Conservation (phyloP, 2,329 filamentous ascomycete species). For the Pestalotiopsis sp. region DNA sequence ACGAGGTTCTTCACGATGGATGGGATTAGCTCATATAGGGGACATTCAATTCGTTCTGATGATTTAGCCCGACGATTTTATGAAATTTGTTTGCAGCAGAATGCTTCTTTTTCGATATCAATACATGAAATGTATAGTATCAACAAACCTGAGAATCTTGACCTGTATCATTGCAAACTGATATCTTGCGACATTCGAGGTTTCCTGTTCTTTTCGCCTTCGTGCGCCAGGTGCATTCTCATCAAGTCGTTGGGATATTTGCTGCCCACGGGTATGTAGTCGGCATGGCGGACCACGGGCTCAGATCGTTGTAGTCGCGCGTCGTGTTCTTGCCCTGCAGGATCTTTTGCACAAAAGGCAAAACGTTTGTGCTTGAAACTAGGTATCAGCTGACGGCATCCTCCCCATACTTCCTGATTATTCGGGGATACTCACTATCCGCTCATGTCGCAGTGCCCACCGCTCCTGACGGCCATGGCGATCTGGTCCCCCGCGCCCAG, state of each 20-base stretch:
- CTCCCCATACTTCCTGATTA: not conserved
- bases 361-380: conserved; percentile 39
- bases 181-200: not conserved
- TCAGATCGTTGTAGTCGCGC: conserved; percentile 47
- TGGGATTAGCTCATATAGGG: not conserved
- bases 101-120: not conserved
- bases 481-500: conserved; percentile 53
- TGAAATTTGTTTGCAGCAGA: not conserved
- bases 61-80: not conserved
- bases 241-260: conserved; percentile 33
- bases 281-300: conserved; percentile 46
- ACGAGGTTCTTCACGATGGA: not conserved
- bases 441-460: conserved; percentile 51
- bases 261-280: conserved; percentile 50
- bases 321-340: conserved; percentile 48
- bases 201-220: too few species aligned
- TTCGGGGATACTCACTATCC: conserved; percentile 42
- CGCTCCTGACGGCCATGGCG: conserved; percentile 48
- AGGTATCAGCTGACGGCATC: not conserved
- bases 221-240: not conserved
- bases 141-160: not conserved
- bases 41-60: not conserved
- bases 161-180: not conserved
- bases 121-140: not conserved
- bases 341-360: conserved; percentile 51